Evolutionary conservation across 768 basidiomycete species (phyloP).

Genomic region (Boletus tylopilopsis): DNA sequence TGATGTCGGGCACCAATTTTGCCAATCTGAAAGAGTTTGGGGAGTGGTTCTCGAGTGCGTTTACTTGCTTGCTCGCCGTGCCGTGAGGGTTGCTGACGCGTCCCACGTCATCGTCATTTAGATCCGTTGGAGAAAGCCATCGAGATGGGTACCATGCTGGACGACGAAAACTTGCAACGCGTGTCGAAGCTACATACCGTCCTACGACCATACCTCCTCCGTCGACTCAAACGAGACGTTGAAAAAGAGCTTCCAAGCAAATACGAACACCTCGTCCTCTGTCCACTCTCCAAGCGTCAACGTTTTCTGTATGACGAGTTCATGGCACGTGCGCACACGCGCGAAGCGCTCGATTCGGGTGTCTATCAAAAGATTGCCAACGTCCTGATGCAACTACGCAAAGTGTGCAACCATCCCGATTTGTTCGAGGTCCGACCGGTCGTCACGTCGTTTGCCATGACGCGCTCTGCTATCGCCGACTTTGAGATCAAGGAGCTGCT

Average conservation of each 20-base stretch:
- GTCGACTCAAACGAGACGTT: slow-evolving; percentile 96
- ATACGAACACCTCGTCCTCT: slow-evolving; percentile 85
- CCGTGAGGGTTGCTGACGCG: neutral
- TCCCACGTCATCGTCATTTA: slow-evolving; percentile 26
- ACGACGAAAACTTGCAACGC: slow-evolving; percentile 82
- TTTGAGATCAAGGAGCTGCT: slow-evolving; percentile 88
- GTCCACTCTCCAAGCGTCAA: slow-evolving; percentile 86
- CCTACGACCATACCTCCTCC: slow-evolving; percentile 91
- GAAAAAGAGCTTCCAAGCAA: slow-evolving; percentile 95
- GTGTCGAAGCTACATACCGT: slow-evolving; percentile 90
- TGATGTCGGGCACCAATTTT: slow-evolving; percentile 87
- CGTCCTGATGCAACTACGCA: slow-evolving; percentile 96
- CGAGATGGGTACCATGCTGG: slow-evolving; percentile 71
- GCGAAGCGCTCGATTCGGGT: slow-evolving; percentile 78
- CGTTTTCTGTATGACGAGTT: slow-evolving; percentile 97
- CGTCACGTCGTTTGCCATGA: slow-evolving; percentile 72
- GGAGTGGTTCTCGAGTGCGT: slow-evolving; percentile 94
- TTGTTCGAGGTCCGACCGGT: slow-evolving; percentile 87
- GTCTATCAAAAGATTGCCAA: slow-evolving; percentile 89
- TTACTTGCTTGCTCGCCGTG: neutral
- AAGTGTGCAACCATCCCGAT: slow-evolving; percentile 94
- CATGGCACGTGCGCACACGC: slow-evolving; percentile 84
- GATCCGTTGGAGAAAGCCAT: slow-evolving; percentile 94
- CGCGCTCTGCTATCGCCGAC: slow-evolving; percentile 70
- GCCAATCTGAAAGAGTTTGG: slow-evolving; percentile 91